Conservation (phyloP, 2,329 filamentous ascomycete species). For the Purpureocillium lavendulum region DNA sequence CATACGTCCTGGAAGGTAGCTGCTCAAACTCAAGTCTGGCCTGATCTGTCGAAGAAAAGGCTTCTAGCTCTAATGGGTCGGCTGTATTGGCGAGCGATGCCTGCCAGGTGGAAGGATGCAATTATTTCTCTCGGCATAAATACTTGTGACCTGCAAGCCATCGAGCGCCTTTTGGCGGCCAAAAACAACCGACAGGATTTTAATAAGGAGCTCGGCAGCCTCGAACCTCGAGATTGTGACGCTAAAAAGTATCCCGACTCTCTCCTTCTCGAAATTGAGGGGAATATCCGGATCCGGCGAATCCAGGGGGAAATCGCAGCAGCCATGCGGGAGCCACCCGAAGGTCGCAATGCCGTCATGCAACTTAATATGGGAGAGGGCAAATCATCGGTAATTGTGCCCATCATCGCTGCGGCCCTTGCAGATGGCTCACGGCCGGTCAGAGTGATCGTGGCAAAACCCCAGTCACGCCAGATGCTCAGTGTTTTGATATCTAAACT, state of each 20-base stretch:
- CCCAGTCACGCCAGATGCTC: slow-evolving; percentile 49
- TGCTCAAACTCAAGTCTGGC: background rate
- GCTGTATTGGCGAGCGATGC: background rate
- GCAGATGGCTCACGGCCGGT: slow-evolving; percentile 40
- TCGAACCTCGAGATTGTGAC: slow-evolving; percentile 47
- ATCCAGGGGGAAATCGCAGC: slow-evolving; percentile 48
- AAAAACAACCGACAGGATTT: slow-evolving; percentile 18
- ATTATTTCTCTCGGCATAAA: slow-evolving; percentile 28
- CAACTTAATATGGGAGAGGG: slow-evolving; percentile 64
- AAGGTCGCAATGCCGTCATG: slow-evolving; percentile 39
- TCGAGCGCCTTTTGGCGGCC: slow-evolving; percentile 23
- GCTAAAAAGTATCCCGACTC: slow-evolving; percentile 44
- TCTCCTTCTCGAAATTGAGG: slow-evolving; percentile 55
- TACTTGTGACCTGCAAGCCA: slow-evolving; percentile 27
- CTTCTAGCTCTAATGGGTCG: background rate
- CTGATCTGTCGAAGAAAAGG: background rate
- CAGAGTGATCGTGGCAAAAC: slow-evolving; percentile 47
- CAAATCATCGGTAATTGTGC: slow-evolving; percentile 59
- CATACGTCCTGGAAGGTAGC: background rate
- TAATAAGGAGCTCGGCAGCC: slow-evolving; percentile 30
- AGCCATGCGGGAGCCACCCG: slow-evolving; percentile 38
- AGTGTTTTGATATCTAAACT: slow-evolving; percentile 46
- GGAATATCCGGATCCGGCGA: slow-evolving; percentile 47
- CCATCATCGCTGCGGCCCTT: slow-evolving; percentile 46
- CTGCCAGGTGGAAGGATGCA: slow-evolving; percentile 18